Evolutionary conservation across 164 flowering plant genomes (phyloP), one percentile per base, ranked within the genome.

Genomic region (Platanus orientalis): DNA sequence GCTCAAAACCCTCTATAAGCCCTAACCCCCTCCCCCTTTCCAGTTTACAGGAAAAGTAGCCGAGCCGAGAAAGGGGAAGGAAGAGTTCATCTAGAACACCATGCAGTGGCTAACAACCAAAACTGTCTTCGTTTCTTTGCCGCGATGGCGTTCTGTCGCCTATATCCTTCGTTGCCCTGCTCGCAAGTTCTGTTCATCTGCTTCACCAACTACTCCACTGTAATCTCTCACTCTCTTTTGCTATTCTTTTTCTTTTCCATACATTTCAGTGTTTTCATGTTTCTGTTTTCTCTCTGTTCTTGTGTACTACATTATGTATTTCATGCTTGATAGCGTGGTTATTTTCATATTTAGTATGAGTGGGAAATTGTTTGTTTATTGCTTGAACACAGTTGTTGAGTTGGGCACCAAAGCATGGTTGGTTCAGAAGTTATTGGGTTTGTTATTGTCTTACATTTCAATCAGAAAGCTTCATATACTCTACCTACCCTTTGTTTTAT

Each of bases 61-160:
- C 12, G 27, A 53, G 29, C 29, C 5, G 54, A 51, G 19, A 26
- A 25, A 7, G 5, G 10, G 3, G 5, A 6, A 3, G 11, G 30
- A 2, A 52, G 25, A 25, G 47, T 32, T 10, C 42, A 36, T 36
- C 9, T 1, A 13, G 42, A 36, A 53, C 67, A 53, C 13, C 53
- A 84, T 83, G 93, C 72, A 78, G 53, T 74, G 89, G 93, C 19
- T 81, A 1, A 68, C 85, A 1, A 69, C 86, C 45, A 72, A 77
- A 57, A 74, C 67, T 66, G 76, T 67, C 57, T 73, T 80, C 76
- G 69, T 75, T 61, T 74, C 83, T 1, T 28, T 79, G 32, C 85
- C 89, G 2, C 77, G 77, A 19, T 84, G 75, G 84, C 81, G 83
- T 44, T 72, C 80, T 56, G 64, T 84, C 53, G 63, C 85, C 58